Evolutionary conservation across 176 grass and related monocot genomes (phyloP).

Genomic region (Cenchrus fungigraminus): DNA sequence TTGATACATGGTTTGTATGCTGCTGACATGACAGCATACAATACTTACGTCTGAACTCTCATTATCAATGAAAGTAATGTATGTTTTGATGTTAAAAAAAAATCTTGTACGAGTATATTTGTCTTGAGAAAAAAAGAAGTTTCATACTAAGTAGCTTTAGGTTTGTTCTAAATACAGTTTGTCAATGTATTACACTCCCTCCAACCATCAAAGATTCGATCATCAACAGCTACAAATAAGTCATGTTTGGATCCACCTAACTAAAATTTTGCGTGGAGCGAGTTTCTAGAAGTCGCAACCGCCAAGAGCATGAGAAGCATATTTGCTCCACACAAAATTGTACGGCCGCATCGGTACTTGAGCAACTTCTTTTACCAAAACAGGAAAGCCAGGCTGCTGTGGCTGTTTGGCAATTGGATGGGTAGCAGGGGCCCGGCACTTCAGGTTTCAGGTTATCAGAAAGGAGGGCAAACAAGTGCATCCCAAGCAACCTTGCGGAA

Average conservation of each 20-base stretch:
- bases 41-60: no score
- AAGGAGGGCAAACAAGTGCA: constrained; percentile 40
- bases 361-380: constrained; percentile 31
- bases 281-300: no score
- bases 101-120: background rate
- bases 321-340: no score
- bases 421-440: constrained; percentile 6
- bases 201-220: no score
- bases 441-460: constrained; percentile 13
- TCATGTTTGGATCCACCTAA: no score
- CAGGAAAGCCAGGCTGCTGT: constrained; percentile 21
- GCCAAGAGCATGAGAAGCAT: no score
- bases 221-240: no score
- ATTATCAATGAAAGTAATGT: no score
- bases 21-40: no score
- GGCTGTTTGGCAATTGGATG: background rate
- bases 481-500: constrained; percentile 37
- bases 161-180: background rate
- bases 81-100: no score
- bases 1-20: background rate
- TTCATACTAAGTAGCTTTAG: background rate
- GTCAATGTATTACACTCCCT: background rate
- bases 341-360: background rate
- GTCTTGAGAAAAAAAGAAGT: background rate
- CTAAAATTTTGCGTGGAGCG: no score